These are phyloP conservation scores for Podospora anserina DNA, from an alignment of 495 filamentous ascomycete genomes.

Conservation along the genomic window DNA sequence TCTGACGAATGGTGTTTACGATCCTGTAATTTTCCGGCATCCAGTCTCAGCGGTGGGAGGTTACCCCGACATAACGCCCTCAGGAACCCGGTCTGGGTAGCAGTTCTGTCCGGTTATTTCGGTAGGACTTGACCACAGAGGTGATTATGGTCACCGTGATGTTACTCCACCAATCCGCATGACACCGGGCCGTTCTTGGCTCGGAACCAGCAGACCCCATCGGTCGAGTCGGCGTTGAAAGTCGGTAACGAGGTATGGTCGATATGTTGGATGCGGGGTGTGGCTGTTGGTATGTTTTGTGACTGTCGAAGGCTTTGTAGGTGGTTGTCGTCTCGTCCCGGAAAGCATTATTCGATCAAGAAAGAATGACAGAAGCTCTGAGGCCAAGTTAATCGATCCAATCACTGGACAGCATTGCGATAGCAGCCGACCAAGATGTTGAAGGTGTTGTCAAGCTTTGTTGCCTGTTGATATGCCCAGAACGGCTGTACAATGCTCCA, in stretches of 20 bases:
- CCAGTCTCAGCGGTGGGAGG: constrained; percentile 7
- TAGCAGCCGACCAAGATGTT: neutral
- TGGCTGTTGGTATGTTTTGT: no score
- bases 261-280: neutral
- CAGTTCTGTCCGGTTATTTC: constrained; percentile 12
- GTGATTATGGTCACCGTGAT: neutral
- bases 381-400: neutral
- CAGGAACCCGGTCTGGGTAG: constrained; percentile 1
- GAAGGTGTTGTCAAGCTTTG: neutral
- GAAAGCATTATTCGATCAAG: no score
- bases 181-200: neutral
- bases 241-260: neutral
- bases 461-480: neutral
- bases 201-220: neutral
- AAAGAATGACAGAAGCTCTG: neutral
- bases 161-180: constrained; percentile 18
- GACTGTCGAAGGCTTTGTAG: no score
- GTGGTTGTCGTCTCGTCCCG: no score
- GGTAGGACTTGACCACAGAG: constrained; percentile 3
- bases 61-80: neutral
- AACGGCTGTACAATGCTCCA: neutral
- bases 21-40: constrained; percentile 26
- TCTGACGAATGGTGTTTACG: constrained; percentile 21
- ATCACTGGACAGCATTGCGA: neutral
- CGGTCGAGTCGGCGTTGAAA: neutral